Conservation (phyloP, 75 land plant genomes). For the Chamaecyparis obtusa region DNA sequence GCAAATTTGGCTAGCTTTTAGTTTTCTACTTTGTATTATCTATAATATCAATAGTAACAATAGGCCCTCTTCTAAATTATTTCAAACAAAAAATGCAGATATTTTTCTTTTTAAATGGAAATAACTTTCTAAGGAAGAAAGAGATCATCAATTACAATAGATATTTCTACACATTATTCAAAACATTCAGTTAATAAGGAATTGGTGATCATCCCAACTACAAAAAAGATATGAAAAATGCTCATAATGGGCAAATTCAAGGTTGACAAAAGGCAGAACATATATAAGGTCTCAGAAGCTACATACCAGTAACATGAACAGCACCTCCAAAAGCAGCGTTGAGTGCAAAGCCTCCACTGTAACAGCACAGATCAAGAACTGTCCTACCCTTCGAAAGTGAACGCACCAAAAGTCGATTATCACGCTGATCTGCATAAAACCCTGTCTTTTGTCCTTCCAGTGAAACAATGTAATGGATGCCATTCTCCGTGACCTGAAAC, state of each 20-base stretch:
- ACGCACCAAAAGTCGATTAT: slow-evolving; percentile 69
- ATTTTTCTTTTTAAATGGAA: not conserved
- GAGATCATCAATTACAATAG: not conserved
- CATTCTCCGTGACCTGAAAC: slow-evolving; percentile 87
- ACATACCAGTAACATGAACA: slow-evolving; percentile 68
- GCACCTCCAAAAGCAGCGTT: slow-evolving; percentile 91
- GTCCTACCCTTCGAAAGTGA: slow-evolving; percentile 56
- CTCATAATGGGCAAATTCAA: not conserved
- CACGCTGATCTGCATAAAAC: slow-evolving; percentile 97
- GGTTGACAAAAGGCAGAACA: not conserved
- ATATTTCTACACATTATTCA: not conserved
- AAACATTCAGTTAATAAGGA: not conserved
- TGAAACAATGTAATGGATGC: slow-evolving; percentile 61
- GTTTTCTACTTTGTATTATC: not conserved
- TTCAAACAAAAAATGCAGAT: not conserved
- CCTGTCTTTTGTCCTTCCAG: slow-evolving; percentile 94
- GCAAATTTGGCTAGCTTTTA: not conserved
- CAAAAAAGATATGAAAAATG: not conserved
- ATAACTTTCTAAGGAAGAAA: slow-evolving; percentile 5
- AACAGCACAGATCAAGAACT: slow-evolving; percentile 94
- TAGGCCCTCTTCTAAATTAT: not conserved
- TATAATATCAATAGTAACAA: not conserved
- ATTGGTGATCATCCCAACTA: not conserved
- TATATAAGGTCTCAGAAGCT: not conserved
- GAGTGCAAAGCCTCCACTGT: slow-evolving; percentile 92